Percentiles rank a stretch among this genome's conserved stretches.
phyloP scores from a whole-genome alignment of 306 rosid species.

The Arachis stenosperma region DNA sequence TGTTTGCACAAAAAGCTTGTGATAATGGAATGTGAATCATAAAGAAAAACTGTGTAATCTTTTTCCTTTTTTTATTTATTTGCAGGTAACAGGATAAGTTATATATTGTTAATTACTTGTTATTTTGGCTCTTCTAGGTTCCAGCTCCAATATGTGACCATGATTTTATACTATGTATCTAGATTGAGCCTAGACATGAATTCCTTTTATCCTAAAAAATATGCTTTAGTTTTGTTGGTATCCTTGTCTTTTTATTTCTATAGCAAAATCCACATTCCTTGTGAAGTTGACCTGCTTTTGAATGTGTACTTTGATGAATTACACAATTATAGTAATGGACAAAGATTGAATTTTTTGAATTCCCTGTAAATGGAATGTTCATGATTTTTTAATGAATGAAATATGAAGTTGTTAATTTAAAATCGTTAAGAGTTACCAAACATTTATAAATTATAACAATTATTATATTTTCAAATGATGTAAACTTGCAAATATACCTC shows the following conservation, averaged over 20 bases:
- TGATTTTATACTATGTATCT: neutral
- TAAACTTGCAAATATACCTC: too few relatives aligned
- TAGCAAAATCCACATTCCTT: neutral
- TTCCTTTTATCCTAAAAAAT: neutral
- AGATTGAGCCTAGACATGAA: neutral
- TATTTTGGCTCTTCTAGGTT: neutral
- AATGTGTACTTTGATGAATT: neutral
- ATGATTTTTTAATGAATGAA: neutral
- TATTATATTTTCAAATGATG: too few relatives aligned
- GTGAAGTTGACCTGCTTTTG: neutral
- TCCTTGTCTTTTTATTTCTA: conserved; percentile 5
- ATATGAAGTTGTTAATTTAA: neutral
- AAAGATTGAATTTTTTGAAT: neutral
- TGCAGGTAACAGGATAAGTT: neutral
- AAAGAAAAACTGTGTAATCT: conserved; percentile 6
- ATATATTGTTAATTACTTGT: neutral
- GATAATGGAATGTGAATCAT: conserved; percentile 18
- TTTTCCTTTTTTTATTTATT: neutral
- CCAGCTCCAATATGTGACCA: neutral
- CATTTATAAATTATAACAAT: too few relatives aligned
- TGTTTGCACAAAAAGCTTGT: conserved; percentile 1
- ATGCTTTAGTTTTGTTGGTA: neutral
- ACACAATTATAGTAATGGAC: neutral
- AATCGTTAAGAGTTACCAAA: too few relatives aligned
- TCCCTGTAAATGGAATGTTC: conserved; percentile 9